Conservation (phyloP, 768 basidiomycete species). For the Boletus rex-veris region DNA sequence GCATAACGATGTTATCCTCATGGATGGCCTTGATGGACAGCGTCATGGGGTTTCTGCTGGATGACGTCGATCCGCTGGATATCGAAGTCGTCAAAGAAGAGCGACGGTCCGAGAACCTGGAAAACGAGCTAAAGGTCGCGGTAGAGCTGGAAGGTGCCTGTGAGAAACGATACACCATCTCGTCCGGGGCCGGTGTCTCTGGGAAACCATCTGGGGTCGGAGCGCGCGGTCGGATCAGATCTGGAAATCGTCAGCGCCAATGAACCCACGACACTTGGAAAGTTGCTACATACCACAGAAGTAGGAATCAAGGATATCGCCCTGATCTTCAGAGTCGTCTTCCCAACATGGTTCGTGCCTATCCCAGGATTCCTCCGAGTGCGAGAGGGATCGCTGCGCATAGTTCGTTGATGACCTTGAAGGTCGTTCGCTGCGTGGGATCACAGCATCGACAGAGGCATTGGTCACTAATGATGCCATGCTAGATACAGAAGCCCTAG, state of each 20-base stretch:
- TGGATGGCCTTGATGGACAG: slow-evolving; percentile 64
- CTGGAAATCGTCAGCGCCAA: slow-evolving; percentile 12
- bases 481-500: slow-evolving; percentile 48
- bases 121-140: slow-evolving; percentile 6
- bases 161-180: slow-evolving; percentile 6
- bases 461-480: slow-evolving; percentile 56
- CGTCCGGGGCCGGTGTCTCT: slow-evolving; percentile 21
- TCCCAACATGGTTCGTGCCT: slow-evolving; percentile 21
- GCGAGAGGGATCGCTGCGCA: slow-evolving; percentile 12
- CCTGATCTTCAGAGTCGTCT: slow-evolving; percentile 25
- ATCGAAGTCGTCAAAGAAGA: slow-evolving; percentile 33
- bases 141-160: slow-evolving; percentile 5
- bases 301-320: slow-evolving; percentile 42
- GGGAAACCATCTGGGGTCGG: slow-evolving; percentile 11
- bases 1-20: slow-evolving; percentile 57
- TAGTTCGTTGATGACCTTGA: slow-evolving; percentile 9
- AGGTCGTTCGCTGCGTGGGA: slow-evolving; percentile 36
- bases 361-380: slow-evolving; percentile 12
- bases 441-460: slow-evolving; percentile 54
- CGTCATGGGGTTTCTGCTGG: slow-evolving; percentile 22
- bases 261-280: background rate
- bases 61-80: slow-evolving; percentile 37
- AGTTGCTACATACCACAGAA: slow-evolving; percentile 33
- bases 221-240: slow-evolving; percentile 20
- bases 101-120: slow-evolving; percentile 17